Evolutionary conservation across 2,329 filamentous ascomycete genomes (phyloP).

Genomic region (Xylariomycetidae sp.): DNA sequence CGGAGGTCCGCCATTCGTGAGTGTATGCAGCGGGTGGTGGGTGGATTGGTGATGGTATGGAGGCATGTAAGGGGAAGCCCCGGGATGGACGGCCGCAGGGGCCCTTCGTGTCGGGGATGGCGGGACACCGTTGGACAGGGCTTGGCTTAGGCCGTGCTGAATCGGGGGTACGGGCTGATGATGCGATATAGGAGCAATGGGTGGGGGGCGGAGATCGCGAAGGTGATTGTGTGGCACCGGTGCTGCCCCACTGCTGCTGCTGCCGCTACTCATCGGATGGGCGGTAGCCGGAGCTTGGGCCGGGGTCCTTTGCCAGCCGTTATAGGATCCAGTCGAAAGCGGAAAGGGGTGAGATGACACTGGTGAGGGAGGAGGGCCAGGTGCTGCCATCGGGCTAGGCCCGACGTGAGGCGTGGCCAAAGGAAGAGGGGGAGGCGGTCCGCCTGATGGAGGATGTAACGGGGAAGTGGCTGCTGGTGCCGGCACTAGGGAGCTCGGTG

Average conservation of each 20-base stretch:
- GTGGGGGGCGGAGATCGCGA: constrained; percentile 44
- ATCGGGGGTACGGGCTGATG: constrained; percentile 35
- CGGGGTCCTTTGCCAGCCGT: constrained; percentile 46
- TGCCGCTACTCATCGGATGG: constrained; percentile 45
- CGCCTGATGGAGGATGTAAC: constrained; percentile 19
- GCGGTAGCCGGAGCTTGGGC: constrained; percentile 43
- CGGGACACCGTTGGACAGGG: constrained; percentile 39
- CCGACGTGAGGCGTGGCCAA: constrained; percentile 20
- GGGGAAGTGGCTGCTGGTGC: constrained; percentile 8
- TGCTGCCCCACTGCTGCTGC: constrained; percentile 23
- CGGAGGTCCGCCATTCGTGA: constrained; percentile 35
- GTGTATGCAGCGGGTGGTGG: constrained; percentile 23
- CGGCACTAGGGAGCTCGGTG: constrained; percentile 11
- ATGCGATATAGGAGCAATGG: constrained; percentile 35
- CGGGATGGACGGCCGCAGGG: constrained; percentile 32
- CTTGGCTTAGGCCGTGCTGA: constrained; percentile 36
- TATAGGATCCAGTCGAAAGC: constrained; percentile 31
- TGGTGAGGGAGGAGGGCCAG: constrained; percentile 25
- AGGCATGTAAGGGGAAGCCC: constrained; percentile 33
- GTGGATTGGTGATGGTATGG: constrained; percentile 27
- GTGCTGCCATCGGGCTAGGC: constrained; percentile 29
- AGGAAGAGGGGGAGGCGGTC: constrained; percentile 19
- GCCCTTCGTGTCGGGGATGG: constrained; percentile 43
- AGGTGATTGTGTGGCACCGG: constrained; percentile 28
- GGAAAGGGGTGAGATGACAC: constrained; percentile 34